Conservation (phyloP, 1,284 basidiomycete species). For the Rhodotorula sp. region DNA sequence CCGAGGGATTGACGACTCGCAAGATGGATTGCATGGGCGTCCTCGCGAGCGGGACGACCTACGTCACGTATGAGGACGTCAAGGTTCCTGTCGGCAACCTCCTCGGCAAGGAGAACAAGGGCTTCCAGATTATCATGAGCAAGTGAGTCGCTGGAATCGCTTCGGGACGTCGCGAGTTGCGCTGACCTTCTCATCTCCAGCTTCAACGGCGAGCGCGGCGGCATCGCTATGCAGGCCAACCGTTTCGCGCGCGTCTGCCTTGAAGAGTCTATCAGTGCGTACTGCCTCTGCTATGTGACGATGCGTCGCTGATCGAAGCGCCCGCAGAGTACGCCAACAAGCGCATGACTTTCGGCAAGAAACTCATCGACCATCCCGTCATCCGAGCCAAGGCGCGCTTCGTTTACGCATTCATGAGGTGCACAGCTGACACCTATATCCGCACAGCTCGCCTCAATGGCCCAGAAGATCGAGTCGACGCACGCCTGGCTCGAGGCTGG, state of each 20-base stretch:
- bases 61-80: conserved; percentile 48
- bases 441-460: conserved; percentile 39
- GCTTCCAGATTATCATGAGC: conserved; percentile 27
- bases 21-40: conserved; percentile 48
- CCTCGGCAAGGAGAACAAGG: conserved; percentile 46
- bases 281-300: not conserved
- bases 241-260: conserved; percentile 37
- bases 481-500: conserved; percentile 41
- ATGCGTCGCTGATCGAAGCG: not conserved
- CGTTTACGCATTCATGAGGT: not conserved
- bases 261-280: conserved; percentile 32
- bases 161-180: not conserved
- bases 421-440: not conserved
- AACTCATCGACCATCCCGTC: conserved; percentile 44
- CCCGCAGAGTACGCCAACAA: conserved; percentile 41
- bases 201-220: conserved; percentile 24
- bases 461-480: conserved; percentile 38
- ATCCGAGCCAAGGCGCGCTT: conserved; percentile 41
- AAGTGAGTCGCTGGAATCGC: not conserved
- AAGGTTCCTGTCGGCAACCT: conserved; percentile 49
- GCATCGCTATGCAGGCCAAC: conserved; percentile 43
- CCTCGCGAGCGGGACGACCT: conserved; percentile 47
- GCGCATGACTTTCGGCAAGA: conserved; percentile 43
- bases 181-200: not conserved
- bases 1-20: conserved; percentile 43